Conservation (phyloP, 2,329 filamentous ascomycete species). For the Apiospora hydei region DNA sequence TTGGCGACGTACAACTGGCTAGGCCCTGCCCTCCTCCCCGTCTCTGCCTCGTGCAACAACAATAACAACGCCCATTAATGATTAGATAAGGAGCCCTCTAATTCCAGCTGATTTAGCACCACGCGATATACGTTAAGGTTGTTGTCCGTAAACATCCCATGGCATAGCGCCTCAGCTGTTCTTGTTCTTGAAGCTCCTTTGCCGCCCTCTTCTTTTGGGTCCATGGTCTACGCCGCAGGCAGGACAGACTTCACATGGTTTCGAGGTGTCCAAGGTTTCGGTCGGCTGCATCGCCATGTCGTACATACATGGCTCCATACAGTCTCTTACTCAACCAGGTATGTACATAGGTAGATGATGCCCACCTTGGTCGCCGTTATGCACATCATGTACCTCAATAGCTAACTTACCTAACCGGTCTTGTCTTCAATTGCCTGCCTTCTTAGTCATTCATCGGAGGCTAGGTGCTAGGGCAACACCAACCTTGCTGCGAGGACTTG, state of each 20-base stretch:
- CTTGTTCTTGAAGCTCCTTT: not conserved
- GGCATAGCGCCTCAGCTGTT: constrained; percentile 10
- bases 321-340: not conserved
- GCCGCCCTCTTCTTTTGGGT: not conserved
- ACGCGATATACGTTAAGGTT: constrained; percentile 2
- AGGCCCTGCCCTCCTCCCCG: not conserved
- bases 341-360: not conserved
- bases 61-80: not conserved
- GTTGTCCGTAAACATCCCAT: not conserved
- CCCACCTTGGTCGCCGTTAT: not conserved
- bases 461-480: not conserved
- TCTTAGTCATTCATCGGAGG: not conserved
- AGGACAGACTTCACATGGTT: not conserved
- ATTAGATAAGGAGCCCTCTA: not conserved
- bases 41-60: not conserved
- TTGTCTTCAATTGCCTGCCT: not conserved
- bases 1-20: not conserved
- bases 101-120: not conserved
- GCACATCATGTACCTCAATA: not conserved
- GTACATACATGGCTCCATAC: not conserved
- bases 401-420: not conserved
- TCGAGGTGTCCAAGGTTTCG: constrained; percentile 17
- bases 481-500: not conserved
- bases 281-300: not conserved
- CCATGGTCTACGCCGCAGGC: not conserved